A percentile compares a stretch with the other conserved stretches of the same genome.
Evolutionary conservation across 306 rosid species (phyloP).

Genomic region (Glycyrrhiza uralensis): DNA sequence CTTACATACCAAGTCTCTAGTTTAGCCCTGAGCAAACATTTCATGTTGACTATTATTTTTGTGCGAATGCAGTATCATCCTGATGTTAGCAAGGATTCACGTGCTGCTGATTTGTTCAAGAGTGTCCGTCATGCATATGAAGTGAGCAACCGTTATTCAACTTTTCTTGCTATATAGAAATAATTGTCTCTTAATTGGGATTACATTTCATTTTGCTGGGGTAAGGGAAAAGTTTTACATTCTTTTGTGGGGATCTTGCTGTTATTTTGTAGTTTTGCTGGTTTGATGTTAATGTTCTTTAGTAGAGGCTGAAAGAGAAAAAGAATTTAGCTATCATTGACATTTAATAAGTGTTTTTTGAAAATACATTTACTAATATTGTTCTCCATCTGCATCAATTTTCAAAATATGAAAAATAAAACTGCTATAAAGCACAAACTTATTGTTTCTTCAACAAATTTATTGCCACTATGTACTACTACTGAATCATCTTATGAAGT

Average conservation of each 20-base stretch:
- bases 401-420: slow-evolving; percentile 6
- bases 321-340: background rate
- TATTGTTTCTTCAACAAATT: background rate
- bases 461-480: background rate
- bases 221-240: slow-evolving; percentile 2
- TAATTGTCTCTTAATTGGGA: slow-evolving; percentile 6
- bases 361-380: background rate
- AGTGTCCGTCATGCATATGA: slow-evolving; percentile 73
- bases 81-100: slow-evolving; percentile 86
- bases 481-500: background rate
- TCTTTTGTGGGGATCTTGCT: background rate
- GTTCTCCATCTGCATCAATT: background rate
- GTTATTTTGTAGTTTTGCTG: slow-evolving; percentile 14
- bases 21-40: background rate
- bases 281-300: background rate
- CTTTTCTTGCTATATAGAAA: slow-evolving; percentile 17
- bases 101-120: slow-evolving; percentile 69
- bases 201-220: background rate
- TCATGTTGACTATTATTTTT: slow-evolving; percentile 5
- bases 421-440: background rate
- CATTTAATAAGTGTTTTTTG: background rate
- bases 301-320: background rate
- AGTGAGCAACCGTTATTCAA: slow-evolving; percentile 42
- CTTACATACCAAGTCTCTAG: background rate
- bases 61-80: slow-evolving; percentile 74